These are phyloP conservation scores for Candida glucosophila DNA, from an alignment of 1,139 yeast genomes.

Conservation along the genomic window DNA sequence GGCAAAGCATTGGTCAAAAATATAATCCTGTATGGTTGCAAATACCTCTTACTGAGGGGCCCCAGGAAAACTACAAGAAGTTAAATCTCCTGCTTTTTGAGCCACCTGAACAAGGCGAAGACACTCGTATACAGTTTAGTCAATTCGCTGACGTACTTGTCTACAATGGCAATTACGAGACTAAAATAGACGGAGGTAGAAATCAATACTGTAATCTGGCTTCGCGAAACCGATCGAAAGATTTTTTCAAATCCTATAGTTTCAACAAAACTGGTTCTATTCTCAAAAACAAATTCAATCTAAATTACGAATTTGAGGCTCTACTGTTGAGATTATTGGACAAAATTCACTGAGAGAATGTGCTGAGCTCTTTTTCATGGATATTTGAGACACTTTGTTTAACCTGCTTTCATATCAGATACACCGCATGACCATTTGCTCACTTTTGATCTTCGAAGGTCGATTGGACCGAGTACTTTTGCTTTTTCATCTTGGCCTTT, in stretches of 20 bases:
- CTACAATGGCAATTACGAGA: slow-evolving; percentile 6
- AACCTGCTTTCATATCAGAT: no score
- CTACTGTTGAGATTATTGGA: slow-evolving; percentile 10
- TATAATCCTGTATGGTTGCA: slow-evolving; percentile 5
- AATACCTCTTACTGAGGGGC: slow-evolving; percentile 5
- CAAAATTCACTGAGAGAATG: slow-evolving; percentile 10
- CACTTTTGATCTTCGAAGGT: no score
- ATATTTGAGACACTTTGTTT: no score
- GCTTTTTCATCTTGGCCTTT: no score
- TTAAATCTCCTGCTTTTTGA: slow-evolving; percentile 3
- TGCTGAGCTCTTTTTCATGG: slow-evolving; percentile 13
- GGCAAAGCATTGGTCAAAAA: slow-evolving; percentile 3
- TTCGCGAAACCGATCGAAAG: slow-evolving; percentile 3
- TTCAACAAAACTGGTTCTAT: slow-evolving; percentile 9
- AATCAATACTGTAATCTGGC: slow-evolving; percentile 1
- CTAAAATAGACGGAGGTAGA: slow-evolving; percentile 1
- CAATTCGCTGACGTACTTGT: slow-evolving; percentile 10
- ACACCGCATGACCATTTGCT: no score
- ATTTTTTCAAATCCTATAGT: slow-evolving; percentile 3
- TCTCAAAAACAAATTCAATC: slow-evolving; percentile 13
- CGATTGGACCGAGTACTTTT: no score
- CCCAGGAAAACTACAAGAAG: slow-evolving; percentile 1
- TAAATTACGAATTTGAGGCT: slow-evolving; percentile 14
- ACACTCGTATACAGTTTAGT: slow-evolving; percentile 9
- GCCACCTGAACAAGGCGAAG: no score